phyloP scores from a whole-genome alignment of 805 yeast species.

The Monosporozyma siamensis region DNA sequence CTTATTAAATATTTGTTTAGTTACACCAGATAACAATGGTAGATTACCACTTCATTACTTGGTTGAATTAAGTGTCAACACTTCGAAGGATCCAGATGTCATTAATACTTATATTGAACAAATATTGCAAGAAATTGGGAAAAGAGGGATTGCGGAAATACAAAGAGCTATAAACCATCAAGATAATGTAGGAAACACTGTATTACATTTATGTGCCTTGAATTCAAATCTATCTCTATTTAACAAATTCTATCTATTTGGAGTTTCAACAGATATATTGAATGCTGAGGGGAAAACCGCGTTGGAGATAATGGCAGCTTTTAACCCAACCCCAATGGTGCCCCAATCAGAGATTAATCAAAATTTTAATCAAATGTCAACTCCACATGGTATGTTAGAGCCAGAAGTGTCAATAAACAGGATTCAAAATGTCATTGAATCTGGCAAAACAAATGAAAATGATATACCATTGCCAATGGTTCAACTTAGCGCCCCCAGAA shows the following conservation, averaged over 20 bases:
- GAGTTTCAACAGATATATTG: constrained; percentile 25
- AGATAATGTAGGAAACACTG: constrained; percentile 78
- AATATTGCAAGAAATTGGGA: constrained; percentile 37
- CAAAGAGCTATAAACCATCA: constrained; percentile 60
- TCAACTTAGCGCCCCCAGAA: not conserved
- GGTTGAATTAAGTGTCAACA: constrained; percentile 42
- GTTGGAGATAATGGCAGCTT: constrained; percentile 13
- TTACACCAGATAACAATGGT: constrained; percentile 63
- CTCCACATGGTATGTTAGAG: not conserved
- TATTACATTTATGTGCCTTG: constrained; percentile 62
- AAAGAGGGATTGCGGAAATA: constrained; percentile 36
- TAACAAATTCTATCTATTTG: constrained; percentile 25
- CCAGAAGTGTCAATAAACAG: not conserved
- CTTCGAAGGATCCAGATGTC: constrained; percentile 40
- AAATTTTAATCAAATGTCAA: not conserved
- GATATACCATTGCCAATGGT: not conserved
- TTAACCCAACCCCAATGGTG: constrained; percentile 11
- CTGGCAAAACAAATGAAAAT: not conserved
- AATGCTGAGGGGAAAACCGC: constrained; percentile 26
- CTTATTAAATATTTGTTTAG: constrained; percentile 52
- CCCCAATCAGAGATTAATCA: not conserved
- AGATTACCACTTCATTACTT: constrained; percentile 68
- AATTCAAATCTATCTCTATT: constrained; percentile 27
- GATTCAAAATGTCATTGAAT: not conserved
- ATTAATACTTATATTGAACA: constrained; percentile 47